Evolutionary conservation across 768 basidiomycete genomes (phyloP), one percentile per base, ranked within the genome.

Genomic region (Coprinellus micaceus): DNA sequence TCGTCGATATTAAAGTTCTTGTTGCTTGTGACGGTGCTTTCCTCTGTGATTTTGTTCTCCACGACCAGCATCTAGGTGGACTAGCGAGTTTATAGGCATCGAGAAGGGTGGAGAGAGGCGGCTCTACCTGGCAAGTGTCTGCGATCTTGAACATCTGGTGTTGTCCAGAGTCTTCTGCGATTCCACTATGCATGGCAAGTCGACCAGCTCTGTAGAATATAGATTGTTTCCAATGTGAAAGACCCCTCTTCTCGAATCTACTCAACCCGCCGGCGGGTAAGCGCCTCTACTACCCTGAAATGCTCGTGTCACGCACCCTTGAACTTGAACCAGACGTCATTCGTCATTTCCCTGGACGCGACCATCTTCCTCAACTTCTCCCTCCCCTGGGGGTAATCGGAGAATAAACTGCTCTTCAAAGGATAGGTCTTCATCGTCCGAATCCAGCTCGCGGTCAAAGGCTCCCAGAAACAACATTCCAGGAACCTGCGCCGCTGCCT

Each of bases 381-480:
- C 90, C 59, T 89, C 87, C 1, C 91, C 91, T 9, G 87, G 82
- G 0, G 91, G 92, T 78, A 98, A 84, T 26, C 95, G 73, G 29
- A 99, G 74, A 53, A 99, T 86, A 66, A 98, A 98, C 65, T 98
- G 95, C 71, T 99, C 97, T 71, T 99, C 97, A 52, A 98, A 97
- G 15, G 87, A 86, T 56, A 98, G 71, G 56, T 97, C 95, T 56
- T 97, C 94, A 45, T 94, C 92, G 64, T 98, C 93, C 49, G 91
- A 94, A 69, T 98, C 96, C 52, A 98, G 75, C 67, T 98, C 96
- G 41, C 94, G 78, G 74, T 98, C 95, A 69, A 94, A 98, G 12
- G 87, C 80, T 6, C 96, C 96, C 54, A 95, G 73, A 69, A 94
- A 95, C 29, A 87, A 90, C 83, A 84, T 89, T 57, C 91, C 92